Conservation (phyloP, 345 rosid species). For the Laguncularia racemosa region DNA sequence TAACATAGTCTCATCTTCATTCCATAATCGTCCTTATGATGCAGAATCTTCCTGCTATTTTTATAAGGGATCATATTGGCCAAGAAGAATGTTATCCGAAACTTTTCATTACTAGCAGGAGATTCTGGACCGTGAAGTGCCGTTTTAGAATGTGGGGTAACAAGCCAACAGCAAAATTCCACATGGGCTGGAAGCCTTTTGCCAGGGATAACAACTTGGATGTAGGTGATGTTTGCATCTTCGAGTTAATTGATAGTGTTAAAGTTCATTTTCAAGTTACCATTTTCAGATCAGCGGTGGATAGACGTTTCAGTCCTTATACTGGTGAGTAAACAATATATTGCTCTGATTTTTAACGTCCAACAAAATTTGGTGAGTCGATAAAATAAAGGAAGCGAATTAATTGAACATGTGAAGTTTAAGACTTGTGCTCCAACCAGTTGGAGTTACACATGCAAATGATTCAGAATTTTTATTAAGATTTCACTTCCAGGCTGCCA, state of each 20-base stretch:
- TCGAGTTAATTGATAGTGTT: slow-evolving; percentile 8
- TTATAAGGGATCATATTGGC: slow-evolving; percentile 1
- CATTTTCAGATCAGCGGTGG: slow-evolving; percentile 6
- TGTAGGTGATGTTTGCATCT: slow-evolving; percentile 17
- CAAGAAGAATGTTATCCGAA: too few species aligned
- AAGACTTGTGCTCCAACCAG: too few species aligned
- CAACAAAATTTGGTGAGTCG: not conserved
- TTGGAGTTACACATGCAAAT: too few species aligned
- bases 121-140: slow-evolving; percentile 3
- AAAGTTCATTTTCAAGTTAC: slow-evolving; percentile 3
- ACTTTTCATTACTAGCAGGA: not conserved
- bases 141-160: not conserved
- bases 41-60: slow-evolving; percentile 1
- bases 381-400: too few species aligned
- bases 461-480: too few species aligned
- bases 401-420: too few species aligned
- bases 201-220: slow-evolving; percentile 9
- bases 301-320: too few species aligned
- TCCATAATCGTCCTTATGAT: not conserved
- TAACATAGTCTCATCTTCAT: too few species aligned
- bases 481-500: too few species aligned
- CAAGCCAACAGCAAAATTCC: not conserved
- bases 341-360: not conserved
- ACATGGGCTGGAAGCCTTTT: slow-evolving; percentile 14
- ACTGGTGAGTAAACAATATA: not conserved